These are phyloP conservation scores for Coemansia sp. DNA, from an alignment of 192 early-diverging fungal genomes.

Conservation along the genomic window DNA sequence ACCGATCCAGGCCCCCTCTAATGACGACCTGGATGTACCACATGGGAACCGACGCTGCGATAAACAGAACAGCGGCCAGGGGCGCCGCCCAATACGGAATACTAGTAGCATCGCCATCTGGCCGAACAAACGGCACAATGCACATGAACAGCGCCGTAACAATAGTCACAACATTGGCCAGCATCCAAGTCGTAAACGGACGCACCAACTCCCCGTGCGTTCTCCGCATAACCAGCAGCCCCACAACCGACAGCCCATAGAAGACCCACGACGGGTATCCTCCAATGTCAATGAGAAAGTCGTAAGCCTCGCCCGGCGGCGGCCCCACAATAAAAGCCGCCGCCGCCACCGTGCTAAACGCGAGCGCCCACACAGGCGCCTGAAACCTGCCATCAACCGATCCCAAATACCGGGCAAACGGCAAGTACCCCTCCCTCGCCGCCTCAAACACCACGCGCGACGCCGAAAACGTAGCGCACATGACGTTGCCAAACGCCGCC, in stretches of 20 bases:
- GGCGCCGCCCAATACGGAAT: constrained; percentile 54
- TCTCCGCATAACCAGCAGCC: constrained; percentile 52
- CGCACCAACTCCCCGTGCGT: constrained; percentile 38
- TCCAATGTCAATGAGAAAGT: constrained; percentile 56
- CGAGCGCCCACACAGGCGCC: constrained; percentile 36
- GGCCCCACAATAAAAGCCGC: constrained; percentile 45
- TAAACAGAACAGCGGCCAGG: constrained; percentile 34
- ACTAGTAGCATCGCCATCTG: neutral
- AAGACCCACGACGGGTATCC: constrained; percentile 59
- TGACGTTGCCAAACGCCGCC: constrained; percentile 51
- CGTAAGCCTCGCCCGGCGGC: constrained; percentile 55
- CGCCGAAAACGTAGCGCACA: constrained; percentile 42
- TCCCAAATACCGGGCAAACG: constrained; percentile 37
- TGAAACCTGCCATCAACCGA: constrained; percentile 37
- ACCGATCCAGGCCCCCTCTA: constrained; percentile 20
- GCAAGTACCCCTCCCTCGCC: constrained; percentile 56
- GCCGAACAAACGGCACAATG: constrained; percentile 34
- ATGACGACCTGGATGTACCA: constrained; percentile 47
- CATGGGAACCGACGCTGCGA: constrained; percentile 27
- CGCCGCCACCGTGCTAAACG: constrained; percentile 13
- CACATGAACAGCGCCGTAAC: constrained; percentile 35
- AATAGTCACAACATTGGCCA: constrained; percentile 30
- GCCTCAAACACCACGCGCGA: constrained; percentile 57
- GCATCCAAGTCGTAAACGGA: constrained; percentile 49
- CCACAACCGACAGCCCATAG: constrained; percentile 55